phyloP scores from a whole-genome alignment of 2,329 filamentous ascomycete species.

The Fusarium sp. region DNA sequence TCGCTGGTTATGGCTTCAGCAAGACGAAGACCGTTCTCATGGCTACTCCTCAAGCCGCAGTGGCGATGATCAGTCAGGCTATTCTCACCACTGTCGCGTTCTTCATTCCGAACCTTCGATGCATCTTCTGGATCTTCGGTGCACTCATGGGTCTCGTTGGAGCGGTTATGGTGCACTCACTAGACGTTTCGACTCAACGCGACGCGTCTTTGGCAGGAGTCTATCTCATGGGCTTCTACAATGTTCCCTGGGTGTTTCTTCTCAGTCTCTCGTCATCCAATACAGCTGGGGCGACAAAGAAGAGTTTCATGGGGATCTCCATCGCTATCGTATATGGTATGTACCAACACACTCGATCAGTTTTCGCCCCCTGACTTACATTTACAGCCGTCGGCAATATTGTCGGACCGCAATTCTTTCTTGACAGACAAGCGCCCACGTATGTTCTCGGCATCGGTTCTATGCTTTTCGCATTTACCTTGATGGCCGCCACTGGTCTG shows the following conservation, averaged over 20 bases:
- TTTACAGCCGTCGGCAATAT: constrained; percentile 40
- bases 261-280: constrained; percentile 46
- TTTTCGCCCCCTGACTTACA: no score
- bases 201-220: constrained; percentile 44
- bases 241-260: constrained; percentile 43
- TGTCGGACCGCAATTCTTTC: constrained; percentile 45
- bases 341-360: background rate
- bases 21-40: constrained; percentile 43
- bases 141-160: constrained; percentile 37
- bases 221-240: constrained; percentile 49
- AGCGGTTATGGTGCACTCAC: constrained; percentile 40
- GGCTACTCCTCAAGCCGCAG: constrained; percentile 46
- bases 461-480: constrained; percentile 42
- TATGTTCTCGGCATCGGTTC: constrained; percentile 43
- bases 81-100: constrained; percentile 38
- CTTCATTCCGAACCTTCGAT: constrained; percentile 43
- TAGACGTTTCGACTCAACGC: constrained; percentile 26
- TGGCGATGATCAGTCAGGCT: constrained; percentile 43
- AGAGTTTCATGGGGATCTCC: constrained; percentile 43
- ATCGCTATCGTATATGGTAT: constrained; percentile 43
- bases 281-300: constrained; percentile 45
- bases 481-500: constrained; percentile 36
- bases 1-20: constrained; percentile 61
- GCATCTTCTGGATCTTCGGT: constrained; percentile 44
- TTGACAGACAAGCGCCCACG: constrained; percentile 38